Conservation (phyloP, 371 early-diverging fungal species). For the Mortierella sp. region DNA sequence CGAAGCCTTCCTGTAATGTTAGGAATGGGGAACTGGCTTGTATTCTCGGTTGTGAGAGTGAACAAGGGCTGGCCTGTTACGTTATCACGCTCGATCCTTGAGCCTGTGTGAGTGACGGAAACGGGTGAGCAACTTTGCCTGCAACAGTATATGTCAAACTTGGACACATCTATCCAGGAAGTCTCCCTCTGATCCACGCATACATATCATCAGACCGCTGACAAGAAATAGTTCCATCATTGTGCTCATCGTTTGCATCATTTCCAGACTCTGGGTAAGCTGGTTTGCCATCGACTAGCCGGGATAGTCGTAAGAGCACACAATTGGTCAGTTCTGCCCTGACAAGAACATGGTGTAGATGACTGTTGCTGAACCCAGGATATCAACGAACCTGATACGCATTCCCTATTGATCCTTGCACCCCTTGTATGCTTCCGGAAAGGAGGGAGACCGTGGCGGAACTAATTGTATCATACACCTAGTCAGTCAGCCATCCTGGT, state of each 20-base stretch:
- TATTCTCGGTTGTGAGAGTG: slow-evolving; percentile 33
- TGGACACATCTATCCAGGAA: too few relatives aligned
- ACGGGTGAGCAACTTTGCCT: neutral
- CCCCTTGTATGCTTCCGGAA: slow-evolving; percentile 31
- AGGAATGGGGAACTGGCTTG: slow-evolving; percentile 36
- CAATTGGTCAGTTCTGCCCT: too few relatives aligned
- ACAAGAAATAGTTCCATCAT: slow-evolving; percentile 47
- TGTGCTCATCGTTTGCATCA: slow-evolving; percentile 46
- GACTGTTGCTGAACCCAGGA: too few relatives aligned
- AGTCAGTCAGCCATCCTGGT: too few relatives aligned
- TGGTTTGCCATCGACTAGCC: slow-evolving; percentile 44
- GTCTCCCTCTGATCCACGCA: too few relatives aligned
- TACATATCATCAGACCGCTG: slow-evolving; percentile 36
- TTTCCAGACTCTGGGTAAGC: slow-evolving; percentile 45
- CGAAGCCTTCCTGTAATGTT: slow-evolving; percentile 22
- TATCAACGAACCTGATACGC: slow-evolving; percentile 35
- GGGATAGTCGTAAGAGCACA: too few relatives aligned
- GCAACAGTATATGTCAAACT: too few relatives aligned
- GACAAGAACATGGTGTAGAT: too few relatives aligned
- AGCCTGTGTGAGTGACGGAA: too few relatives aligned
- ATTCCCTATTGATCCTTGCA: slow-evolving; percentile 42
- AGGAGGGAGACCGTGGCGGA: slow-evolving; percentile 28
- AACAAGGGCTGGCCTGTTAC: slow-evolving; percentile 23
- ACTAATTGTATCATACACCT: too few relatives aligned
- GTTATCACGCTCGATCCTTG: slow-evolving; percentile 31